phyloP scores from a whole-genome alignment of 495 filamentous ascomycete genomes.

The Lophium mytilinum region DNA sequence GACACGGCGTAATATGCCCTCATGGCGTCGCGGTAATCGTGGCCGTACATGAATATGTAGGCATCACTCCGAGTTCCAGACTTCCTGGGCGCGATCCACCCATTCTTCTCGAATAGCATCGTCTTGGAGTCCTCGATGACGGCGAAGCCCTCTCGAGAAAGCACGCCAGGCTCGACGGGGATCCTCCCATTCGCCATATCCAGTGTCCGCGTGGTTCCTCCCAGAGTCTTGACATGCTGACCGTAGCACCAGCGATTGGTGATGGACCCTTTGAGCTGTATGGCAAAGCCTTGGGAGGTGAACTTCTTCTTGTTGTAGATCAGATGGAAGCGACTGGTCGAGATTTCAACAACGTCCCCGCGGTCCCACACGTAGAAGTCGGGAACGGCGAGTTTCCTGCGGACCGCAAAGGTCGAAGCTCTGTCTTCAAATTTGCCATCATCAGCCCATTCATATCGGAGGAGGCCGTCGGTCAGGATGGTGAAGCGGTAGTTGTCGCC shows the following conservation, averaged over 20 bases:
- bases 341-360: conserved; percentile 39
- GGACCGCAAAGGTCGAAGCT: conserved; percentile 48
- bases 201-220: conserved; percentile 44
- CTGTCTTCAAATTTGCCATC: conserved; percentile 51
- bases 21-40: conserved; percentile 46
- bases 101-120: conserved; percentile 48
- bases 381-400: conserved; percentile 42
- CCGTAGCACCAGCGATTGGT: conserved; percentile 42
- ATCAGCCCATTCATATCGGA: conserved; percentile 51
- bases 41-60: conserved; percentile 51
- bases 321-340: conserved; percentile 44
- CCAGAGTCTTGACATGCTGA: conserved; percentile 34
- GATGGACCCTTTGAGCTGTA: conserved; percentile 32
- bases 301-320: conserved; percentile 46
- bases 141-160: conserved; percentile 41
- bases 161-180: conserved; percentile 40
- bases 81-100: conserved; percentile 39
- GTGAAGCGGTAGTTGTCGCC: conserved; percentile 48
- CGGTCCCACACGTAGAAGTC: conserved; percentile 38
- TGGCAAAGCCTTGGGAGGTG: conserved; percentile 37
- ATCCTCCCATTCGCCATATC: conserved; percentile 45
- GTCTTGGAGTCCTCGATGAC: conserved; percentile 47
- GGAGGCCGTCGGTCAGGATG: conserved; percentile 42
- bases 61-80: conserved; percentile 43
- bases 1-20: conserved; percentile 48